Conservation (phyloP, 768 basidiomycete genomes). For the Boletus vinaceobasis region DNA sequence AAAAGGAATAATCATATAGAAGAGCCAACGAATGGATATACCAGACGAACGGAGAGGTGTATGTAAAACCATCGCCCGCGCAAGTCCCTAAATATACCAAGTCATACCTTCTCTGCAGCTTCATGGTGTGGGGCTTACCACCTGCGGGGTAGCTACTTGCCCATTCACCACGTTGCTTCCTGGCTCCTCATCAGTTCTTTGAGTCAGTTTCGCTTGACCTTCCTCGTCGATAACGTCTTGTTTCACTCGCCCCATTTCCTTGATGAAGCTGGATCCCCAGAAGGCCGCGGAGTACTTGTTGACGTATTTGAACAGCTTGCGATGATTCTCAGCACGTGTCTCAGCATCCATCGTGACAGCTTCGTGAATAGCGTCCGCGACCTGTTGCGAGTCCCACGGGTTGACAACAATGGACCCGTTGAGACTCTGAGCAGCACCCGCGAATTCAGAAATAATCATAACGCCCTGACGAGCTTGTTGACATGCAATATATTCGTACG, state of each 20-base stretch:
- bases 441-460: slow-evolving; percentile 98
- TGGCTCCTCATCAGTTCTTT: slow-evolving; percentile 34
- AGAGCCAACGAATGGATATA: slow-evolving; percentile 33
- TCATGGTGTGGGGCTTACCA: slow-evolving; percentile 35
- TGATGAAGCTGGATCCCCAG: slow-evolving; percentile 90
- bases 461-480: slow-evolving; percentile 91
- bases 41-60: slow-evolving; percentile 19
- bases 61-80: slow-evolving; percentile 25
- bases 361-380: slow-evolving; percentile 95
- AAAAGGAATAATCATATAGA: slow-evolving; percentile 40
- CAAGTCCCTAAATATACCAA: slow-evolving; percentile 27
- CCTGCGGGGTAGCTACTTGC: slow-evolving; percentile 32
- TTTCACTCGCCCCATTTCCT: slow-evolving; percentile 70
- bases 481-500: slow-evolving; percentile 97
- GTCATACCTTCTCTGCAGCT: slow-evolving; percentile 30
- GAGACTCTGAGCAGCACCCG: slow-evolving; percentile 92
- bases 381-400: slow-evolving; percentile 98
- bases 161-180: slow-evolving; percentile 42
- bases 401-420: slow-evolving; percentile 98
- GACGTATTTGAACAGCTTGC: slow-evolving; percentile 95
- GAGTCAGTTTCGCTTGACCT: slow-evolving; percentile 34
- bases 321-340: slow-evolving; percentile 86
- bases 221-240: slow-evolving; percentile 34
- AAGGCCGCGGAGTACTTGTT: slow-evolving; percentile 91
- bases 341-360: slow-evolving; percentile 86